Percentiles rank a stretch among this genome's conserved stretches.
Conservation (phyloP, 441 rosid species). For the Gossypium trilobum region DNA sequence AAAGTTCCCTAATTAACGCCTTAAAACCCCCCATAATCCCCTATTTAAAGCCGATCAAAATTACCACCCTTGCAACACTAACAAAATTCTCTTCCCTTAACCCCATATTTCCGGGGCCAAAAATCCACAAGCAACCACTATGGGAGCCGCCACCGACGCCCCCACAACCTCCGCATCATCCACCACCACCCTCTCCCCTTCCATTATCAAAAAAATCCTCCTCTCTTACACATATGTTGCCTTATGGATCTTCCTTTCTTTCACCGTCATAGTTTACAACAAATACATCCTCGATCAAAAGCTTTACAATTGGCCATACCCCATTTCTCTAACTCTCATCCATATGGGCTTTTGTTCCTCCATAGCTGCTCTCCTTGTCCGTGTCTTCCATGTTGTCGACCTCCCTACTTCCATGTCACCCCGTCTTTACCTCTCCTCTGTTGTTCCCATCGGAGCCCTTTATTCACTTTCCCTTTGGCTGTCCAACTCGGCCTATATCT, state of each 20-base stretch:
- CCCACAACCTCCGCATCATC: not conserved
- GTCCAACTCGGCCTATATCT: slow-evolving; percentile 43
- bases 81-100: not conserved
- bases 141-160: slow-evolving; percentile 9
- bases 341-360: slow-evolving; percentile 42
- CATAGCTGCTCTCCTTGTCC: slow-evolving; percentile 32
- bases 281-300: slow-evolving; percentile 44
- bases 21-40: not conserved
- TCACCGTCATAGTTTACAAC: slow-evolving; percentile 47
- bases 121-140: not conserved
- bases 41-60: not conserved
- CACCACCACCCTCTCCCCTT: slow-evolving; percentile 6
- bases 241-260: slow-evolving; percentile 46
- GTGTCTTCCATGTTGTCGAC: slow-evolving; percentile 33
- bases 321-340: slow-evolving; percentile 40
- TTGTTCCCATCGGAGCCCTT: slow-evolving; percentile 44
- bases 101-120: not conserved
- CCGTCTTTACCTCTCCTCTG: slow-evolving; percentile 29
- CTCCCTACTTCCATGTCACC: slow-evolving; percentile 32
- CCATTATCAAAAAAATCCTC: slow-evolving; percentile 28
- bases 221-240: slow-evolving; percentile 40
- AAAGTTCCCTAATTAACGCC: not conserved
- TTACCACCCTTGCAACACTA: not conserved
- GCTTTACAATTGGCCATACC: slow-evolving; percentile 41
- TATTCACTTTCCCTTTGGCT: slow-evolving; percentile 45